These are phyloP conservation scores for Cordyceps cateniannulata DNA, from an alignment of 2,329 filamentous ascomycete genomes.

Conservation along the genomic window DNA sequence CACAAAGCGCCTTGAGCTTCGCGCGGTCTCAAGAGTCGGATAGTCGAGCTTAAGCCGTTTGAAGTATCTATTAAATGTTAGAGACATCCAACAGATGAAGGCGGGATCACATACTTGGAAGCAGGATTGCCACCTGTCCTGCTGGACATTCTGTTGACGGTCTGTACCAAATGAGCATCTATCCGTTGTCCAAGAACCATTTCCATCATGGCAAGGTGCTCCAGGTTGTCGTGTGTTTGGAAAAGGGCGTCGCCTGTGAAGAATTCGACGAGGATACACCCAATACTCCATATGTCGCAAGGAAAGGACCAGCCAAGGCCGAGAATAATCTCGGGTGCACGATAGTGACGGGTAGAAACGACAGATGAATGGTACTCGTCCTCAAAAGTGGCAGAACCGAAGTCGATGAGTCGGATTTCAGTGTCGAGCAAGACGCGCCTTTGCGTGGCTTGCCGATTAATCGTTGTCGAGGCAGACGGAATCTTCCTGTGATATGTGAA, in stretches of 20 bases:
- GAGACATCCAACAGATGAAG: background rate
- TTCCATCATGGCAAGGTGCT: slow-evolving; percentile 71
- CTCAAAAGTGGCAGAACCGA: slow-evolving; percentile 66
- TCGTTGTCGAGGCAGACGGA: slow-evolving; percentile 57
- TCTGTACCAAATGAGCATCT: slow-evolving; percentile 49
- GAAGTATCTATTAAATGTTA: slow-evolving; percentile 51
- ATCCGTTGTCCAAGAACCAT: slow-evolving; percentile 56
- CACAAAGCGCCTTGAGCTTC: slow-evolving; percentile 60
- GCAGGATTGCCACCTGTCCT: slow-evolving; percentile 54
- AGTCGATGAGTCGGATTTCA: slow-evolving; percentile 65
- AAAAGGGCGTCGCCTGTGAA: slow-evolving; percentile 66
- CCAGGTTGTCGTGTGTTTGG: slow-evolving; percentile 66
- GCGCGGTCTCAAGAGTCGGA: slow-evolving; percentile 55
- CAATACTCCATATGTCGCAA: slow-evolving; percentile 69
- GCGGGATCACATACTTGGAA: slow-evolving; percentile 48
- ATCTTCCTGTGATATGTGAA: slow-evolving; percentile 67
- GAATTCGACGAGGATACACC: slow-evolving; percentile 66
- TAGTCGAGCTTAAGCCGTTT: slow-evolving; percentile 61
- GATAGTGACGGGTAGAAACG: slow-evolving; percentile 63
- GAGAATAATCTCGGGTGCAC: slow-evolving; percentile 65
- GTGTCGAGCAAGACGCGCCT: slow-evolving; percentile 60
- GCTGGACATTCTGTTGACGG: slow-evolving; percentile 44
- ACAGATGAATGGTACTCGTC: slow-evolving; percentile 68
- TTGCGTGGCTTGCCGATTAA: slow-evolving; percentile 56
- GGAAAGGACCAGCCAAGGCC: slow-evolving; percentile 66